Evolutionary conservation across 2,329 filamentous ascomycete species (phyloP), one percentile per base, ranked within the genome.

Genomic region (Graphium sp.): DNA sequence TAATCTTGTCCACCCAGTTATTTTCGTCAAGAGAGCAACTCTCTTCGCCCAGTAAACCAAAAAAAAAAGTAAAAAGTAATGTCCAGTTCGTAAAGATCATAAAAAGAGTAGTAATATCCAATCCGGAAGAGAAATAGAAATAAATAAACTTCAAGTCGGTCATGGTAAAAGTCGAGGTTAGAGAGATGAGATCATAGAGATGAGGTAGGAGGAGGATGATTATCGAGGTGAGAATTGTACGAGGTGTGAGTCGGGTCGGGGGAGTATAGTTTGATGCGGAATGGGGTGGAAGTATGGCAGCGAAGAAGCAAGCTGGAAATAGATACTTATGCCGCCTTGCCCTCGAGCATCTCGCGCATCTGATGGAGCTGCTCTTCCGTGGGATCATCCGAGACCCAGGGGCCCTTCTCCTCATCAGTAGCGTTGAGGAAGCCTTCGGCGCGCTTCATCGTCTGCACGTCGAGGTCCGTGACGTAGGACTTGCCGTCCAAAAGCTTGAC

Each of bases 391-490:
- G 73, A 72, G 32, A 84, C 53, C 81, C 82, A 93, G 6, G 74
- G 66, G 2, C 85, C 87, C 50, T 83, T 85, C 61, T 94, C 85
- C 40, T 87, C 82, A 1, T 79, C 73, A 0, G 78, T 87, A 5
- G 84, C 77, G 35, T 63, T 64, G 40, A 75, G 74, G 45, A 95
- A 75, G 17, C 78, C 87, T 39, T 91, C 72, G n/a, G 85, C 83
- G 18, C 87, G 71, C 50, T 79, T 77, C 47, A 95, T 52, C 2
- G 85, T 94, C 57, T 89, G 77, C 28, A 94, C 71, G 45, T 95
- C 89, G 24, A 98, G 63, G 46, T 95, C 89, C 6, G 87, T 95
- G 22, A 94, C 75, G 47, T 92, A 95, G 2, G 70, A 65, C 43
- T 78, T 73, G 44, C 70, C 70, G 45, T 82, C 77, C 15, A 68